phyloP scores from a whole-genome alignment of 2,329 filamentous ascomycete species.

The Beauveria medogensis region DNA sequence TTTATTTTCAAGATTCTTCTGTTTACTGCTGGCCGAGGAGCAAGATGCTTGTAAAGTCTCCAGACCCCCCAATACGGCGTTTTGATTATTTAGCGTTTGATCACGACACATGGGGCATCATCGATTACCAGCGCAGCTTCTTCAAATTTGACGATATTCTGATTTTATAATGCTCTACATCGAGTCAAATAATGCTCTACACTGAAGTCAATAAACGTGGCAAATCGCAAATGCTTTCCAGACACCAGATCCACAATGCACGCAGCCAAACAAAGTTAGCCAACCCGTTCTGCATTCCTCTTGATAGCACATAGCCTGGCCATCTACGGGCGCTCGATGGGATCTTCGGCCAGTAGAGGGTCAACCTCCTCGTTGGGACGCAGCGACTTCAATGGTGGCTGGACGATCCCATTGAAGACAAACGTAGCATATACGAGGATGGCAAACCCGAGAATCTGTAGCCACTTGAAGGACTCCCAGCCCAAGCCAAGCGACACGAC shows the following conservation, averaged over 20 bases:
- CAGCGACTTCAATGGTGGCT: constrained; percentile 68
- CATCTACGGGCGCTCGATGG: constrained; percentile 58
- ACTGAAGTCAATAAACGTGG: neutral
- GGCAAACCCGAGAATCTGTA: constrained; percentile 83
- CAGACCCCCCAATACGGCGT: neutral
- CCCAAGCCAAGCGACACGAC: constrained; percentile 84
- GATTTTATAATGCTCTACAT: neutral
- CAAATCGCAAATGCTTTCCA: neutral
- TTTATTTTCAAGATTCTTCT: neutral
- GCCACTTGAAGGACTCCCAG: constrained; percentile 97
- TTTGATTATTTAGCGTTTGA: neutral
- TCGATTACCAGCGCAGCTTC: neutral
- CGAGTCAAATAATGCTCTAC: neutral
- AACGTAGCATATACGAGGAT: constrained; percentile 95
- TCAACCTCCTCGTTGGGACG: constrained; percentile 46
- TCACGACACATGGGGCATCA: neutral
- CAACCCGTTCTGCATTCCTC: neutral
- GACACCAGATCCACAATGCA: neutral
- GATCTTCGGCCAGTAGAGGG: constrained; percentile 70
- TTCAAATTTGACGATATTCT: neutral
- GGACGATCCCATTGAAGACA: constrained; percentile 89
- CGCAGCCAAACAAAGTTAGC: neutral
- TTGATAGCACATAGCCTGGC: neutral
- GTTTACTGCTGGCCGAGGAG: neutral
- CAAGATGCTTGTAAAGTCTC: neutral